Evolutionary conservation across 495 filamentous ascomycete genomes (phyloP).

Genomic region (Sordaria brevicollis): DNA sequence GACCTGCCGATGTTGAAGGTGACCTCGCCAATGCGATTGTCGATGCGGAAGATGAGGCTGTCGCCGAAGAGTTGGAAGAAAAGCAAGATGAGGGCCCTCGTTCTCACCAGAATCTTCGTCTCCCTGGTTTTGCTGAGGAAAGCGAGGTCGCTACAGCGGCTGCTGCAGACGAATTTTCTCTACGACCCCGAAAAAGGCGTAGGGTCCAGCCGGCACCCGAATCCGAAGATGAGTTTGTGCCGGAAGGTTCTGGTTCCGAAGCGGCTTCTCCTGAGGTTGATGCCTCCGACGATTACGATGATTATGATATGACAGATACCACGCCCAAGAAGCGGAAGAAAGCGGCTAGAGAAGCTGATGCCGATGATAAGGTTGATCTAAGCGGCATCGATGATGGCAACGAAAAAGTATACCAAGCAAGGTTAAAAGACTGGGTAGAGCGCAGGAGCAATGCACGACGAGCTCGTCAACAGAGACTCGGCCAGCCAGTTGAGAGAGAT

Average conservation of each 20-base stretch:
- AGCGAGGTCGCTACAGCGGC: constrained; percentile 15
- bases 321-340: constrained; percentile 31
- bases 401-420: constrained; percentile 68
- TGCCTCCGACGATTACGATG: constrained; percentile 24
- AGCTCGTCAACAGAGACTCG: constrained; percentile 24
- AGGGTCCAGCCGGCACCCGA: constrained; percentile 19
- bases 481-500: constrained; percentile 20
- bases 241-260: constrained; percentile 17
- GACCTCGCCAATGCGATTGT: constrained; percentile 62
- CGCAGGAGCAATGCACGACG: constrained; percentile 58
- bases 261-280: constrained; percentile 18
- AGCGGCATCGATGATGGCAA: constrained; percentile 83
- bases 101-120: constrained; percentile 73
- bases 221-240: constrained; percentile 36
- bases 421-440: constrained; percentile 63
- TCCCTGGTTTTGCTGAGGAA: constrained; percentile 63
- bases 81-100: constrained; percentile 44
- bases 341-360: constrained; percentile 20
- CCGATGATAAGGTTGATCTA: constrained; percentile 52
- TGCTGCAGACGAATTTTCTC: constrained; percentile 37
- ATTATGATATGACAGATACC: constrained; percentile 25
- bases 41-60: constrained; percentile 59
- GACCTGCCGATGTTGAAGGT: constrained; percentile 43
- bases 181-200: constrained; percentile 40
- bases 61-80: constrained; percentile 43